Conservation (phyloP, 2,329 filamentous ascomycete genomes). For the Lecanosticta acicola region DNA sequence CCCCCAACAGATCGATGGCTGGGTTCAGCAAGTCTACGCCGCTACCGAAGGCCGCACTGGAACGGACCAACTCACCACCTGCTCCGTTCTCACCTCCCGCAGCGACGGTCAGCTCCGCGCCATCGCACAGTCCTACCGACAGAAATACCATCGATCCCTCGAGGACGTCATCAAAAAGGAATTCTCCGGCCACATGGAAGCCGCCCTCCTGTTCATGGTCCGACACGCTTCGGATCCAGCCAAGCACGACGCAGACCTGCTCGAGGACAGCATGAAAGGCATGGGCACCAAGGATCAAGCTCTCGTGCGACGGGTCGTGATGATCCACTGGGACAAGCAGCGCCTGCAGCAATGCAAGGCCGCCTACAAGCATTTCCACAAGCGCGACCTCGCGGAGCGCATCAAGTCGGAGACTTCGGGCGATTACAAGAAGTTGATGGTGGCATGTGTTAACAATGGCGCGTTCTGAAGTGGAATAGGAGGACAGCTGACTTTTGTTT, state of each 20-base stretch:
- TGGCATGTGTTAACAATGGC: slow-evolving; percentile 45
- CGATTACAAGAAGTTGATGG: slow-evolving; percentile 71
- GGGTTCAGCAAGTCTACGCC: slow-evolving; percentile 70
- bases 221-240: slow-evolving; percentile 71
- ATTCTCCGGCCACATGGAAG: slow-evolving; percentile 89
- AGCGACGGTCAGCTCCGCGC: slow-evolving; percentile 81
- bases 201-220: slow-evolving; percentile 76
- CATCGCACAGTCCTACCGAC: slow-evolving; percentile 68
- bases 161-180: slow-evolving; percentile 71
- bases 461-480: slow-evolving; percentile 1
- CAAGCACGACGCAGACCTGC: slow-evolving; percentile 70
- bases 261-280: slow-evolving; percentile 86
- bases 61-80: slow-evolving; percentile 71
- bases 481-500: slow-evolving; percentile 12
- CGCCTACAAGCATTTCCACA: slow-evolving; percentile 68
- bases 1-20: slow-evolving; percentile 66
- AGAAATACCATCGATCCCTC: slow-evolving; percentile 64
- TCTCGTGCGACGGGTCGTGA: slow-evolving; percentile 70
- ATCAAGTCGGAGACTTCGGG: slow-evolving; percentile 74
- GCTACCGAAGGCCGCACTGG: slow-evolving; percentile 62
- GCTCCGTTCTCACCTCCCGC: slow-evolving; percentile 67
- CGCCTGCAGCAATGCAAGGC: slow-evolving; percentile 71
- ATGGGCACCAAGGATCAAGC: slow-evolving; percentile 79
- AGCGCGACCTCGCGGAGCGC: slow-evolving; percentile 59
- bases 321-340: slow-evolving; percentile 74